phyloP scores from a whole-genome alignment of 2,329 filamentous ascomycete genomes.

The Elsinoe batatas region DNA sequence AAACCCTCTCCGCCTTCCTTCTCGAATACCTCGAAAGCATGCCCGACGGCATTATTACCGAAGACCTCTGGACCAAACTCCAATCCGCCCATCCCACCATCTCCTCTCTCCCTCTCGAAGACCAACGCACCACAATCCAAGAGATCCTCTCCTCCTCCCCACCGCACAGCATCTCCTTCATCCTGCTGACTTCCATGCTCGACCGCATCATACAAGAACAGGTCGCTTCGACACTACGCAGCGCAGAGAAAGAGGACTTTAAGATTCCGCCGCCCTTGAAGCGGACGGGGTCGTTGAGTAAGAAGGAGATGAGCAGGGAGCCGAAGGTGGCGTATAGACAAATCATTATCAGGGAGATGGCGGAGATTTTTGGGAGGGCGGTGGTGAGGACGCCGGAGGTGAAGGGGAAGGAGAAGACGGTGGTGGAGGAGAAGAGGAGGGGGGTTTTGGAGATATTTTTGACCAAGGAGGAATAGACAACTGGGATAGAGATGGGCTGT shows the following conservation, averaged over 20 bases:
- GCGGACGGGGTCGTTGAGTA: constrained; percentile 24
- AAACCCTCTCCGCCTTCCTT: constrained; percentile 62
- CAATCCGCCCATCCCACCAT: constrained; percentile 46
- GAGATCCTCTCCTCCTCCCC: constrained; percentile 64
- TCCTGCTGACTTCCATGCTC: constrained; percentile 74
- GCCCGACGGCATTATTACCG: constrained; percentile 67
- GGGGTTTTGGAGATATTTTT: constrained; percentile 64
- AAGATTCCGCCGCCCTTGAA: constrained; percentile 22
- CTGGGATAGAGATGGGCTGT: too few relatives aligned
- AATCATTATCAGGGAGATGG: constrained; percentile 53
- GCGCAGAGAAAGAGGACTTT: constrained; percentile 19
- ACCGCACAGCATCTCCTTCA: constrained; percentile 79
- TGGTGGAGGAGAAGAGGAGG: constrained; percentile 53
- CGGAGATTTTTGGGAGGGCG: constrained; percentile 53
- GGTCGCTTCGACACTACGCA: constrained; percentile 21
- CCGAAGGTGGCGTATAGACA: constrained; percentile 45
- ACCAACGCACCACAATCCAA: constrained; percentile 53
- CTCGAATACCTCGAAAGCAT: constrained; percentile 65
- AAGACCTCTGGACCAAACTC: constrained; percentile 59
- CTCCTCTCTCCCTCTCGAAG: constrained; percentile 43
- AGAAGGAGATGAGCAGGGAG: constrained; percentile 33
- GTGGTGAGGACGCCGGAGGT: constrained; percentile 46
- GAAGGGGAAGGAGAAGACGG: constrained; percentile 50
- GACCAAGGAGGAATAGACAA: constrained; percentile 25
- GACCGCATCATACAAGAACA: constrained; percentile 49